A percentile compares a stretch with the other conserved stretches of the same genome.
These are phyloP conservation scores for Lactifluus rugatus DNA, from an alignment of 768 basidiomycete genomes.

Conservation along the genomic window DNA sequence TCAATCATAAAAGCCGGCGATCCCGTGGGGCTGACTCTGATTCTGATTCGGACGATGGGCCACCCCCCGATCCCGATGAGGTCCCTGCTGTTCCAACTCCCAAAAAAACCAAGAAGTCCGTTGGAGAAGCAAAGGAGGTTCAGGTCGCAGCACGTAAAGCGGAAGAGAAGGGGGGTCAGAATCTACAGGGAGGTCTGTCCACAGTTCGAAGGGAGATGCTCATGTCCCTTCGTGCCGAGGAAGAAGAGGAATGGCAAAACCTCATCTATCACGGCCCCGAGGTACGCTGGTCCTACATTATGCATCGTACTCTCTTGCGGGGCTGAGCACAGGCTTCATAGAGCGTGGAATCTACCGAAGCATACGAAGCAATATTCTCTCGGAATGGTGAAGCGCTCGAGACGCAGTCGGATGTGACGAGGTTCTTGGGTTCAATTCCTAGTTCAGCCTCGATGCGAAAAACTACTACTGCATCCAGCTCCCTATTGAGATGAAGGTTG, in stretches of 20 bases:
- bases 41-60: conserved; percentile 70
- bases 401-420: conserved; percentile 46
- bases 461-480: no score
- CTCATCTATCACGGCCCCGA: conserved; percentile 55
- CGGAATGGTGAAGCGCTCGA: conserved; percentile 39
- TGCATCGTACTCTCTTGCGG: not conserved
- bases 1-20: conserved; percentile 52
- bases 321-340: conserved; percentile 25
- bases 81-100: conserved; percentile 34
- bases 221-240: conserved; percentile 58
- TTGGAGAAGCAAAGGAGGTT: conserved; percentile 60
- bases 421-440: conserved; percentile 36
- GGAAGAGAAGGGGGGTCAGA: conserved; percentile 48
- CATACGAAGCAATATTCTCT: conserved; percentile 58
- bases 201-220: conserved; percentile 69
- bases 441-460: no score
- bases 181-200: conserved; percentile 58
- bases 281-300: conserved; percentile 33
- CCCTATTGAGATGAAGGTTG: no score
- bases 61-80: conserved; percentile 74
- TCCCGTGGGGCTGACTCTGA: conserved; percentile 42
- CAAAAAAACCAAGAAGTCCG: conserved; percentile 52
- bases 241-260: conserved; percentile 69
- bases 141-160: conserved; percentile 65
- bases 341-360: conserved; percentile 47